Conservation (phyloP, 2,329 filamentous ascomycete genomes). For the Aspergillus fischeri region DNA sequence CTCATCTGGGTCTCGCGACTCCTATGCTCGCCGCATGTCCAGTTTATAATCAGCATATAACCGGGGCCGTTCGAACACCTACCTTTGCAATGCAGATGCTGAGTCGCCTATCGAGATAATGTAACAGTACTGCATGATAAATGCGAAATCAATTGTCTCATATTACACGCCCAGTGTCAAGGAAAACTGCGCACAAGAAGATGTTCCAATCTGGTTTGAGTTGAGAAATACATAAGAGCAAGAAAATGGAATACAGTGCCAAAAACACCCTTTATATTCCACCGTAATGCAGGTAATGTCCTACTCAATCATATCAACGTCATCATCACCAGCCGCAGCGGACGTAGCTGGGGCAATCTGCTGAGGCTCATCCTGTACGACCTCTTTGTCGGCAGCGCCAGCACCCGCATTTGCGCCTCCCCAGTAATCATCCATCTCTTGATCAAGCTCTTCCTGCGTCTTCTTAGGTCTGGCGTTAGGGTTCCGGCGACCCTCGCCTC, state of each 20-base stretch:
- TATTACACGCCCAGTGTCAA: not conserved
- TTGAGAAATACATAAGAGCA: not conserved
- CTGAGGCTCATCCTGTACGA: slow-evolving; percentile 17
- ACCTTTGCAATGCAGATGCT: not conserved
- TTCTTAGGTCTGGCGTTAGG: slow-evolving; percentile 64
- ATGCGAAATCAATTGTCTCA: not conserved
- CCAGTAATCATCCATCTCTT: slow-evolving; percentile 97
- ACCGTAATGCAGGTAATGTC: not conserved
- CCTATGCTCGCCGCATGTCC: not conserved
- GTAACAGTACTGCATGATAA: not conserved
- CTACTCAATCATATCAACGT: slow-evolving; percentile 69
- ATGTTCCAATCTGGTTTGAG: not conserved
- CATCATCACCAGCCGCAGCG: slow-evolving; percentile 45
- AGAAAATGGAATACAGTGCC: not conserved
- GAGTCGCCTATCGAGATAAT: not conserved
- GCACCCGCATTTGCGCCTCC: slow-evolving; percentile 44
- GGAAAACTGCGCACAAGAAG: not conserved
- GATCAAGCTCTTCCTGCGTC: slow-evolving; percentile 87
- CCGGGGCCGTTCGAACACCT: not conserved
- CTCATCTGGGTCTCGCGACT: not conserved
- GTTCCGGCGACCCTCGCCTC: slow-evolving; percentile 36
- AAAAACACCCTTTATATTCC: not conserved
- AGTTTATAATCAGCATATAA: not conserved
- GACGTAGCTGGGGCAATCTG: slow-evolving; percentile 28
- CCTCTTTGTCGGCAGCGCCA: slow-evolving; percentile 35